Evolutionary conservation across 257 asterid genomes (phyloP).

Genomic region (Solanum pimpinellifolium): DNA sequence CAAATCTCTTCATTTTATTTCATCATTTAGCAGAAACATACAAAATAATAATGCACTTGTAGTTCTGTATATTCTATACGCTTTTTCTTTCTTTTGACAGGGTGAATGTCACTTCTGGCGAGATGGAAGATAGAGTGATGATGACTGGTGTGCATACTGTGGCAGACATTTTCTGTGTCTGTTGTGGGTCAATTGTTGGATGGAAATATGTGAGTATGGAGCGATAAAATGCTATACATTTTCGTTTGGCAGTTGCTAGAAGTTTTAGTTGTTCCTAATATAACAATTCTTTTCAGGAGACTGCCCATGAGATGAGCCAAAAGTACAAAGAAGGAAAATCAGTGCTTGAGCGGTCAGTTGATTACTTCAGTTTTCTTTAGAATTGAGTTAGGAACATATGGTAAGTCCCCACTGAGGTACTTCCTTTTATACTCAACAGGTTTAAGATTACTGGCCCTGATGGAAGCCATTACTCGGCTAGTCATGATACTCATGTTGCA

Average conservation of each 20-base stretch:
- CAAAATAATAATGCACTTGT: not conserved
- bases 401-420: not conserved
- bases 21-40: not conserved
- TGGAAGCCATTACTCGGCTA: constrained; percentile 27
- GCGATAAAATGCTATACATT: not conserved
- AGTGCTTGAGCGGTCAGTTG: constrained; percentile 15
- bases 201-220: constrained; percentile 64
- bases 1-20: not conserved
- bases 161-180: constrained; percentile 55
- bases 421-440: not conserved
- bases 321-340: constrained; percentile 20
- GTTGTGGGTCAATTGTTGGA: constrained; percentile 63
- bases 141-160: constrained; percentile 65
- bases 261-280: not conserved
- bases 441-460: constrained; percentile 11
- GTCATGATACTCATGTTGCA: constrained; percentile 40
- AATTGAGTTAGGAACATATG: not conserved
- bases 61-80: not conserved
- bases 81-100: constrained; percentile 16
- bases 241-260: not conserved
- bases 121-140: constrained; percentile 63
- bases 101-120: constrained; percentile 52
- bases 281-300: constrained; percentile 29
- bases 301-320: constrained; percentile 11
- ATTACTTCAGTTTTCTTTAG: not conserved